These are phyloP conservation scores for Cymbidium sinense DNA, from an alignment of 106 monocot genomes.

Conservation along the genomic window DNA sequence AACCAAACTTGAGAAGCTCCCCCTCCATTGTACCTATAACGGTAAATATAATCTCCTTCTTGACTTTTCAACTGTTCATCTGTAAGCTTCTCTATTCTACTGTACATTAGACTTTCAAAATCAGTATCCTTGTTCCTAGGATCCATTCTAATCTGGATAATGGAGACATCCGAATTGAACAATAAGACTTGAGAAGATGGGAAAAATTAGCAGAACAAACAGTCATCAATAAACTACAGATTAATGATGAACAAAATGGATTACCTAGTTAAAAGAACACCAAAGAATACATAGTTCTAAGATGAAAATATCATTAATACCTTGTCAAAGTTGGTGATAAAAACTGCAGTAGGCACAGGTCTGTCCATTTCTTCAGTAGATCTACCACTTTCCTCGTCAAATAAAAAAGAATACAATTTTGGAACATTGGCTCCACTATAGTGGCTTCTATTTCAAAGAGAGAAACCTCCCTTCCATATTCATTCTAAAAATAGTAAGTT, in stretches of 20 bases:
- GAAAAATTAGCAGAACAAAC: not conserved
- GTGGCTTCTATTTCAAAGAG: constrained; percentile 86
- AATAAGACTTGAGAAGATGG: not conserved
- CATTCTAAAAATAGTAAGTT: constrained; percentile 55
- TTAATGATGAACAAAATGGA: not conserved
- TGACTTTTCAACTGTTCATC: constrained; percentile 60
- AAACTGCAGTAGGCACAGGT: constrained; percentile 60
- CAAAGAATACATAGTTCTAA: not conserved
- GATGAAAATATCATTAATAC: constrained; percentile 19
- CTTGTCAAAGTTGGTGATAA: constrained; percentile 83
- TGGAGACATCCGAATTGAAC: not conserved
- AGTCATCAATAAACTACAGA: not conserved
- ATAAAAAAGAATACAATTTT: constrained; percentile 59
- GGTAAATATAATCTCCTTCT: constrained; percentile 70
- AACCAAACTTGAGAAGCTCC: constrained; percentile 86
- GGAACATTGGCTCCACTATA: constrained; percentile 52
- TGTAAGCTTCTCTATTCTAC: constrained; percentile 43
- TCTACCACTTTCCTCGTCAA: constrained; percentile 52
- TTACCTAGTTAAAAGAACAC: not conserved
- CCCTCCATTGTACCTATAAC: constrained; percentile 70
- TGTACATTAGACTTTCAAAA: constrained; percentile 50
- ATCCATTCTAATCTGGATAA: constrained; percentile 71
- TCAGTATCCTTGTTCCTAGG: constrained; percentile 60
- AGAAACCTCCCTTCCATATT: constrained; percentile 80
- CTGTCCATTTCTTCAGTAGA: constrained; percentile 60